Evolutionary conservation across 2,329 filamentous ascomycete species (phyloP).

Genomic region (Dothideomycetes sp.): DNA sequence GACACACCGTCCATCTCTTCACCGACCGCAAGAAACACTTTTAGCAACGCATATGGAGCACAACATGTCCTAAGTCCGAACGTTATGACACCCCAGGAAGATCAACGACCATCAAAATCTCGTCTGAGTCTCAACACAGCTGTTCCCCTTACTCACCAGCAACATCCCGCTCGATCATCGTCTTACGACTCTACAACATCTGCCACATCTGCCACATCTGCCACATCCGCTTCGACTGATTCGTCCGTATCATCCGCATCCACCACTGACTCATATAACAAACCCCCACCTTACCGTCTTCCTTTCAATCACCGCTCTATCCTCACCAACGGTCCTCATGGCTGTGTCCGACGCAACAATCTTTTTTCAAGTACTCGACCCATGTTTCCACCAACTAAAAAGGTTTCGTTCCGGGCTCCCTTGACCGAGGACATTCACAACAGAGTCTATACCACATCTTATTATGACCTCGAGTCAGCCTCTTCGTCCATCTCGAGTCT

Average conservation of each 20-base stretch:
- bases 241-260: slow-evolving; percentile 29
- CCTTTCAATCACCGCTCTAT: slow-evolving; percentile 38
- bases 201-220: slow-evolving; percentile 10
- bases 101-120: slow-evolving; percentile 2
- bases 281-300: slow-evolving; percentile 37
- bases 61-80: slow-evolving; percentile 10
- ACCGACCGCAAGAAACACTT: slow-evolving; percentile 53
- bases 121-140: slow-evolving; percentile 8
- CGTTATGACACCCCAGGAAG: slow-evolving; percentile 5
- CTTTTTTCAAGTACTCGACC: slow-evolving; percentile 32
- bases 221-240: slow-evolving; percentile 28
- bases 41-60: slow-evolving; percentile 45
- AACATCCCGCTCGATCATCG: slow-evolving; percentile 5
- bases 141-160: slow-evolving; percentile 2
- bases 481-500: slow-evolving; percentile 25
- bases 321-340: slow-evolving; percentile 36
- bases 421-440: slow-evolving; percentile 52
- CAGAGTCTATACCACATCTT: slow-evolving; percentile 44
- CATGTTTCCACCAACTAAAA: slow-evolving; percentile 48
- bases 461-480: slow-evolving; percentile 44
- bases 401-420: slow-evolving; percentile 46
- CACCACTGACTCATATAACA: slow-evolving; percentile 27
- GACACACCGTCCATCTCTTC: slow-evolving; percentile 48
- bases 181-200: slow-evolving; percentile 9
- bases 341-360: slow-evolving; percentile 27